phyloP scores from a whole-genome alignment of 2,329 filamentous ascomycete genomes.

The Pseudogymnoascus sp. region DNA sequence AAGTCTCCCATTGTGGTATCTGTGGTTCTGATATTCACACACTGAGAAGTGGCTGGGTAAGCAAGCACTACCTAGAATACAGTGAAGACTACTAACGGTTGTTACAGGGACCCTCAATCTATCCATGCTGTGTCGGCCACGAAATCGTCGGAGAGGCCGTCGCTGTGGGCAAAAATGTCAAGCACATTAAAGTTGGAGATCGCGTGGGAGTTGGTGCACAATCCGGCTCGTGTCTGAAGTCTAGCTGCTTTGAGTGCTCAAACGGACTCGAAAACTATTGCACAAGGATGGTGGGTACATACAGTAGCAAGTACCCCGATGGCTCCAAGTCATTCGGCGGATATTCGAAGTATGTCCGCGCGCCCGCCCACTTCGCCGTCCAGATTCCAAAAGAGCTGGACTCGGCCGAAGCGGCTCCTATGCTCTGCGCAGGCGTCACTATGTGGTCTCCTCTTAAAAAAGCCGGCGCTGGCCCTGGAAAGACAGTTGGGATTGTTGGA shows the following conservation, averaged over 20 bases:
- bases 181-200: slow-evolving; percentile 44
- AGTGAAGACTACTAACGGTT: background rate
- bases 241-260: slow-evolving; percentile 45
- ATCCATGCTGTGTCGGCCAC: slow-evolving; percentile 41
- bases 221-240: slow-evolving; percentile 37
- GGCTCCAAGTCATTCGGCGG: slow-evolving; percentile 45
- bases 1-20: slow-evolving; percentile 43
- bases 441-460: slow-evolving; percentile 62
- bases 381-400: slow-evolving; percentile 48
- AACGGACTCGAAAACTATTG: slow-evolving; percentile 38
- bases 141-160: slow-evolving; percentile 43
- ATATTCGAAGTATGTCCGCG: slow-evolving; percentile 33
- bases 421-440: slow-evolving; percentile 74
- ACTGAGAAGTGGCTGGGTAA: slow-evolving; percentile 22
- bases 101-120: slow-evolving; percentile 31
- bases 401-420: slow-evolving; percentile 50
- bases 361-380: slow-evolving; percentile 51
- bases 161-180: slow-evolving; percentile 37
- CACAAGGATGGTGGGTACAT: slow-evolving; percentile 36
- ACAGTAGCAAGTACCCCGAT: slow-evolving; percentile 31
- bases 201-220: slow-evolving; percentile 48
- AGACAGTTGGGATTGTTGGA: slow-evolving; percentile 63
- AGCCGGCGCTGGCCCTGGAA: slow-evolving; percentile 62
- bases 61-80: background rate
- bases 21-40: slow-evolving; percentile 33